Base-by-base conservation (phyloP, 139 green algal genomes). In the Spirogloea muscicola region DNA sequence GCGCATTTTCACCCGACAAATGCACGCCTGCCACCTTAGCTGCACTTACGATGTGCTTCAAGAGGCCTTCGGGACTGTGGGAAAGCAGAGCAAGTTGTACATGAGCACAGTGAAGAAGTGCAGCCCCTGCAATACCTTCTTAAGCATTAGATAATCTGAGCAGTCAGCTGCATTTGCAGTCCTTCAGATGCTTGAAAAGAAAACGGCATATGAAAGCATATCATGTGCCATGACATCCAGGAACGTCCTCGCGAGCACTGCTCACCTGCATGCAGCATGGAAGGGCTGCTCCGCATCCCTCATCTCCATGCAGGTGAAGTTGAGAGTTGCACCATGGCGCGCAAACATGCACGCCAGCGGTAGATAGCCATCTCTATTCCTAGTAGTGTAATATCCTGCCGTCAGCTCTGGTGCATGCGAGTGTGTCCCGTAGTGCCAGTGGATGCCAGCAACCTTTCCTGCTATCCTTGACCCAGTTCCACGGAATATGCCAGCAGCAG, bases 231-330 rank as follows among this genome's bases (percentile, higher is more conserved):
- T n/a, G n/a, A n/a, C n/a, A n/a, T n/a, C n/a, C n/a, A n/a, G n/a
- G n/a, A n/a, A n/a, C n/a, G n/a, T n/a, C n/a, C n/a, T n/a, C n/a
- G n/a, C n/a, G n/a, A 91, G n/a, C n/a, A n/a, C n/a, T n/a, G n/a
- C 83, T n/a, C n/a, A n/a, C n/a, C n/a, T 91, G 84, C 94, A 98
- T 34, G 82, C 76, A 0, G 87, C 91, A 72, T 96, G 90, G 2
- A 85, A 82, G 10, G 94, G 92, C 76, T 99, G 94, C 86, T 99
- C 95, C 67, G 88, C 92, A 86, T 99, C 95, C 16, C 91, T 84
- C 95, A 99, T 99, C 86, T 99, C 95, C 29, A 97, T 91, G 74
- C 94, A 98, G 29, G 95, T 99, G 87, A 99, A 99, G 80, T 85
- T 92, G 38, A 95, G 79, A 3, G 81, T 78, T 0, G 86, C 88